phyloP scores from a whole-genome alignment of 73 alveolate genomes.

The Paramecium sonneborni region DNA sequence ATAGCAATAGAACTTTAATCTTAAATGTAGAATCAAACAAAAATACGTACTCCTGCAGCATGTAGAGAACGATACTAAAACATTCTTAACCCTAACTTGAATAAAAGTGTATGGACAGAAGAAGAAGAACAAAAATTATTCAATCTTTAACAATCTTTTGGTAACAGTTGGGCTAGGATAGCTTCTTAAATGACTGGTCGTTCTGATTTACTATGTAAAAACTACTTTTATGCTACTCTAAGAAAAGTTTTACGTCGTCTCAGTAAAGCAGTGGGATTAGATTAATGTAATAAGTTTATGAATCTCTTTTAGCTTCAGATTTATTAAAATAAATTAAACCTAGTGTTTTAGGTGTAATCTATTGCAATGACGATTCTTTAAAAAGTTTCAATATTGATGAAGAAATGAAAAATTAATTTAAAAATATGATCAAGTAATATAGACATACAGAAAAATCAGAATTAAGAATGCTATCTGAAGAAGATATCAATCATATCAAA shows the following conservation, averaged over 20 bases:
- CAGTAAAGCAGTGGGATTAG: slow-evolving; percentile 42
- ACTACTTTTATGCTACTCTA: slow-evolving; percentile 81
- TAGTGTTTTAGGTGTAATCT: neutral
- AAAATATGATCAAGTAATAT: neutral
- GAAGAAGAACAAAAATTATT: slow-evolving; percentile 80
- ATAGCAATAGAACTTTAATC: slow-evolving; percentile 5
- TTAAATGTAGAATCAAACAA: neutral
- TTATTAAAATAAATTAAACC: slow-evolving; percentile 16
- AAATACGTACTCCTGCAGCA: slow-evolving; percentile 36
- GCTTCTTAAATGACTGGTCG: slow-evolving; percentile 78
- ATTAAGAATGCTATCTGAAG: neutral
- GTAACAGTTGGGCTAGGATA: slow-evolving; percentile 82
- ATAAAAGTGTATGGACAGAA: slow-evolving; percentile 77
- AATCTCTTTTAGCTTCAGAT: slow-evolving; percentile 4
- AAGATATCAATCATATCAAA: neutral
- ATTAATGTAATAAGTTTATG: neutral
- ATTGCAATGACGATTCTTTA: slow-evolving; percentile 1
- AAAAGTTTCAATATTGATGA: neutral
- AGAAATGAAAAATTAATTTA: neutral
- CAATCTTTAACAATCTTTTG: slow-evolving; percentile 71
- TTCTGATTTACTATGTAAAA: slow-evolving; percentile 78
- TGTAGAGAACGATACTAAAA: slow-evolving; percentile 84
- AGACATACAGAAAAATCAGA: slow-evolving; percentile 7
- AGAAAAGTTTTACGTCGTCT: slow-evolving; percentile 65
- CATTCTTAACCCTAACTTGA: slow-evolving; percentile 75